Evolutionary conservation across 2,329 filamentous ascomycete species (phyloP).

Genomic region (Bipolaris bicolor): DNA sequence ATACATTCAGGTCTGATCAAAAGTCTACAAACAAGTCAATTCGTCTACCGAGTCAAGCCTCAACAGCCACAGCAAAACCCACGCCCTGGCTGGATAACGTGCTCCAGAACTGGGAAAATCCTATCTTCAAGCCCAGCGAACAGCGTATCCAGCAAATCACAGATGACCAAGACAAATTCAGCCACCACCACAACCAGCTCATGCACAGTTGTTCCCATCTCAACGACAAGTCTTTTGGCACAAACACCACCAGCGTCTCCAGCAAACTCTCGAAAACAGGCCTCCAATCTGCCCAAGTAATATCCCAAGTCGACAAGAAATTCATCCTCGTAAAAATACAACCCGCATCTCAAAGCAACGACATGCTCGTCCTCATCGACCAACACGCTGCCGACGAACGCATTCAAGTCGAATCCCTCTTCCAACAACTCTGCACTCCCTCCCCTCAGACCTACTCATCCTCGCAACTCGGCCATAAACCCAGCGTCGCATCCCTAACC

Average conservation of each 20-base stretch:
- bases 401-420: conserved; percentile 75
- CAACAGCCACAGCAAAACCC: conserved; percentile 13
- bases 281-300: conserved; percentile 62
- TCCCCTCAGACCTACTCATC: conserved; percentile 20
- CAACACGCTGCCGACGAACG: conserved; percentile 96
- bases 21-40: conserved; percentile 37
- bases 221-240: conserved; percentile 32
- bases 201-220: conserved; percentile 19
- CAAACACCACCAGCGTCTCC: conserved; percentile 25
- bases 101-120: conserved; percentile 74
- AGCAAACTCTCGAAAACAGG: conserved; percentile 64
- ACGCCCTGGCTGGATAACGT: conserved; percentile 65
- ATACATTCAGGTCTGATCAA: conserved; percentile 13
- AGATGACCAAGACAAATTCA: conserved; percentile 23
- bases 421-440: conserved; percentile 61
- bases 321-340: conserved; percentile 76
- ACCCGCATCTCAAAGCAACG: conserved; percentile 7
- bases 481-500: conserved; percentile 37
- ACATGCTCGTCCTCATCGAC: conserved; percentile 76
- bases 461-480: conserved; percentile 41
- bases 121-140: conserved; percentile 67
- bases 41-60: conserved; percentile 35
- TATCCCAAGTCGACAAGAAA: conserved; percentile 87
- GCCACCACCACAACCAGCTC: neutral
- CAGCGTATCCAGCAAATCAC: conserved; percentile 50